Percentiles rank a stretch among this genome's conserved stretches.
phyloP scores from a whole-genome alignment of 2,329 filamentous ascomycete species.

The Aspergillus piperis region DNA sequence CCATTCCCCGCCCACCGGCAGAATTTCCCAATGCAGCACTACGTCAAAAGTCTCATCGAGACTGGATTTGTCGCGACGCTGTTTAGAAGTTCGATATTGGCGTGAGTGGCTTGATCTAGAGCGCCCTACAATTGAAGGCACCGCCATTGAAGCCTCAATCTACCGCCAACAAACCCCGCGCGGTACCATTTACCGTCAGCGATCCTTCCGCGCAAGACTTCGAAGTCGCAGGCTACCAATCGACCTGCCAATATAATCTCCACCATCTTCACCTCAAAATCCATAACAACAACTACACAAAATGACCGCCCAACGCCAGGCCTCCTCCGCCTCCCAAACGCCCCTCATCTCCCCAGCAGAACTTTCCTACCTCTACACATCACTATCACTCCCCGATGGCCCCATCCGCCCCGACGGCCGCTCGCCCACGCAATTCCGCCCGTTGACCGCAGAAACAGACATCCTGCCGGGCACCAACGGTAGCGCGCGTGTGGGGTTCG shows the following conservation, averaged over 20 bases:
- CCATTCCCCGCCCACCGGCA: conserved; percentile 27
- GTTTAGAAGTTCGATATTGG: neutral
- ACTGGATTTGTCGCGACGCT: neutral
- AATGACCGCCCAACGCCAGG: conserved; percentile 67
- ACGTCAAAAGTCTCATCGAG: conserved; percentile 6
- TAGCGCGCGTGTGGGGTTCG: conserved; percentile 88
- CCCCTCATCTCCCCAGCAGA: conserved; percentile 87
- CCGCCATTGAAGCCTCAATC: neutral
- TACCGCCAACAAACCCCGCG: no score
- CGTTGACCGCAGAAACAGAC: conserved; percentile 83
- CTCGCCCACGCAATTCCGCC: conserved; percentile 80
- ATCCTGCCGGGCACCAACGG: conserved; percentile 89
- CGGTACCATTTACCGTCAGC: no score
- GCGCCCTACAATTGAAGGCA: neutral
- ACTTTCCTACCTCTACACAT: conserved; percentile 89
- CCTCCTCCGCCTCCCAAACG: conserved; percentile 48
- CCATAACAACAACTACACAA: neutral
- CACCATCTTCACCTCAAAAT: conserved; percentile 6
- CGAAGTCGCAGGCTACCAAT: no score
- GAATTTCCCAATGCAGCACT: conserved; percentile 33
- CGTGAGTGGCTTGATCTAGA: conserved; percentile 1
- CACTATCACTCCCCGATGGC: conserved; percentile 70
- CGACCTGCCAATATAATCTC: neutral
- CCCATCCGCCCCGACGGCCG: conserved; percentile 90
- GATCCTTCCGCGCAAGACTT: no score